Conservation (phyloP, 2,329 filamentous ascomycete genomes). For the Exophiala bonariae region DNA sequence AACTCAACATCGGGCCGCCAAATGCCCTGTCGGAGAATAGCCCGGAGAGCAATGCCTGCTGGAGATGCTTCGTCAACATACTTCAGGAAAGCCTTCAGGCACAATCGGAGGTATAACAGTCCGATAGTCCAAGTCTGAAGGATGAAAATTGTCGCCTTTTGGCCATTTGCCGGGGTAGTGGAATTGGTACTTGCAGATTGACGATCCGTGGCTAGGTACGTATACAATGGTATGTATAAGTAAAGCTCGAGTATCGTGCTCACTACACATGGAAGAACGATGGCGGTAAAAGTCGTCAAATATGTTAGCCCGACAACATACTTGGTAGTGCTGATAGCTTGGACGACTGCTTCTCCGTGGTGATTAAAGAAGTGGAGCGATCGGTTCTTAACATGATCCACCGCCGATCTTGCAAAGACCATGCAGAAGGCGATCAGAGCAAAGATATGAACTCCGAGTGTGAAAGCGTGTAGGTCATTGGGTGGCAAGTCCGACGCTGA, state of each 20-base stretch:
- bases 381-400: constrained; percentile 13
- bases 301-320: constrained; percentile 63
- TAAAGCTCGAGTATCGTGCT: constrained; percentile 85
- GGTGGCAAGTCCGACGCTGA: constrained; percentile 72
- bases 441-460: constrained; percentile 80
- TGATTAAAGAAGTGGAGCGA: constrained; percentile 12
- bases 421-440: constrained; percentile 66
- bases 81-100: constrained; percentile 64
- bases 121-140: constrained; percentile 95
- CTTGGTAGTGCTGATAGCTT: constrained; percentile 16
- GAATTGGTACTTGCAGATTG: constrained; percentile 1
- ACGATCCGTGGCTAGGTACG: constrained; percentile 56
- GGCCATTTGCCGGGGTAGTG: background rate
- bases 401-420: constrained; percentile 44
- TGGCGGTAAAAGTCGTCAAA: constrained; percentile 69
- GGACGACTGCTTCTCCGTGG: constrained; percentile 22
- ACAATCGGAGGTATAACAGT: constrained; percentile 80
- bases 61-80: constrained; percentile 49
- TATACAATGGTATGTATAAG: constrained; percentile 80
- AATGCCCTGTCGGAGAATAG: constrained; percentile 73
- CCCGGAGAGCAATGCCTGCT: constrained; percentile 71
- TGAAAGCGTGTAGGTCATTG: constrained; percentile 97
- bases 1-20: constrained; percentile 74
- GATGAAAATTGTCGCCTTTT: constrained; percentile 69
- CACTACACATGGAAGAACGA: constrained; percentile 80